Conservation (phyloP, 805 yeast genomes). For the Lipomyces oligophaga region DNA sequence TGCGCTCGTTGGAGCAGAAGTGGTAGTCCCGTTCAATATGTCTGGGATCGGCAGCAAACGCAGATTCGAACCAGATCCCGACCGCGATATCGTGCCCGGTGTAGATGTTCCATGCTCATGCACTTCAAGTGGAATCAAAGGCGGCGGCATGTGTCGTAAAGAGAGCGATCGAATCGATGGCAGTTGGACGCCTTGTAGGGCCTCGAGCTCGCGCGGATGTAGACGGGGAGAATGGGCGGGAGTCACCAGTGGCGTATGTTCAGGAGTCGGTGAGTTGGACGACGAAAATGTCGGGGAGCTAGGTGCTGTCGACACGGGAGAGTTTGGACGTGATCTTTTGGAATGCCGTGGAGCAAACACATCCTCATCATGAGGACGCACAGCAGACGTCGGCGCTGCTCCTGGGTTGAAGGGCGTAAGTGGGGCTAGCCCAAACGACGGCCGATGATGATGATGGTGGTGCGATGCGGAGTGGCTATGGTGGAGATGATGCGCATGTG, state of each 20-base stretch:
- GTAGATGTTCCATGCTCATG: conserved; percentile 3
- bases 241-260: conserved; percentile 44
- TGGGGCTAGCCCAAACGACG: conserved; percentile 22
- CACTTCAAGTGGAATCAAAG: conserved; percentile 28
- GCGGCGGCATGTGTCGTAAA: conserved; percentile 32
- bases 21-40: conserved; percentile 13
- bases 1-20: neutral
- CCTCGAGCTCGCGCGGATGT: conserved; percentile 39
- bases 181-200: conserved; percentile 36
- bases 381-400: conserved; percentile 31
- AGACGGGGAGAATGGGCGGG: conserved; percentile 47
- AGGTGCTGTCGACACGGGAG: conserved; percentile 45
- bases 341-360: conserved; percentile 33
- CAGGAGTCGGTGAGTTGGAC: conserved; percentile 22
- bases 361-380: conserved; percentile 29
- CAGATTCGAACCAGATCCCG: conserved; percentile 20
- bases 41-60: conserved; percentile 23
- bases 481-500: conserved; percentile 27
- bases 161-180: conserved; percentile 41
- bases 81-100: conserved; percentile 6
- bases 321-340: conserved; percentile 42
- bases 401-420: conserved; percentile 20
- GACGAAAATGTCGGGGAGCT: conserved; percentile 38
- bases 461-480: conserved; percentile 31
- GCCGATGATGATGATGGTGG: conserved; percentile 17